Conservation (phyloP, 2,329 filamentous ascomycete species). For the Verticillium zaregamsianum region DNA sequence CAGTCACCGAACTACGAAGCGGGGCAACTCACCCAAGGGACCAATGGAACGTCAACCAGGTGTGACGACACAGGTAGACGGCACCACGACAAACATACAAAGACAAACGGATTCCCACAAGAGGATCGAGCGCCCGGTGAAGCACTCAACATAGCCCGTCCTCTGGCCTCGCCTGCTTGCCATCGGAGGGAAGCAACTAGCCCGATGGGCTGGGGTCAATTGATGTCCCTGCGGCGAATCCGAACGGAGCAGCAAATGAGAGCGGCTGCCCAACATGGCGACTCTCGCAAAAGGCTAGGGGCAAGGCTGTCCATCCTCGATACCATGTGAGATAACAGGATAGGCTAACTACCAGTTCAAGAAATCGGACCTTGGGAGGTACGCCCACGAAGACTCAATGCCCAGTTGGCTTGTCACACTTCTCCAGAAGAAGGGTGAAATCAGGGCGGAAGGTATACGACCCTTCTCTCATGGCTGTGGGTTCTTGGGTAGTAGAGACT, state of each 20-base stretch:
- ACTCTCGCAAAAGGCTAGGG: neutral
- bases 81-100: neutral
- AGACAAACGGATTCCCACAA: neutral
- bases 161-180: neutral
- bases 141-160: neutral
- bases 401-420: constrained; percentile 62
- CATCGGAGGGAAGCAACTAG: neutral
- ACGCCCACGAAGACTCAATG: constrained; percentile 72
- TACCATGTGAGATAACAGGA: neutral
- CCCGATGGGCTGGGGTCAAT: neutral
- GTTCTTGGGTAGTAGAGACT: neutral
- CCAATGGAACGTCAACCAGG: no score
- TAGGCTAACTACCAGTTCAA: constrained; percentile 15
- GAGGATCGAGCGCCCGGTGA: neutral
- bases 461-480: neutral
- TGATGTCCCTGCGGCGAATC: neutral
- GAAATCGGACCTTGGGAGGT: constrained; percentile 64
- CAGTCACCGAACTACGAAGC: no score
- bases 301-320: neutral
- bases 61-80: no score
- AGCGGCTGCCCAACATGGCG: neutral
- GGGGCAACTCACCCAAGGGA: no score
- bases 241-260: neutral
- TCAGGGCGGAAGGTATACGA: constrained; percentile 43
- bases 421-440: constrained; percentile 55